Base-by-base conservation (phyloP, 2,329 filamentous ascomycete genomes). In the Fusarium sp. region DNA sequence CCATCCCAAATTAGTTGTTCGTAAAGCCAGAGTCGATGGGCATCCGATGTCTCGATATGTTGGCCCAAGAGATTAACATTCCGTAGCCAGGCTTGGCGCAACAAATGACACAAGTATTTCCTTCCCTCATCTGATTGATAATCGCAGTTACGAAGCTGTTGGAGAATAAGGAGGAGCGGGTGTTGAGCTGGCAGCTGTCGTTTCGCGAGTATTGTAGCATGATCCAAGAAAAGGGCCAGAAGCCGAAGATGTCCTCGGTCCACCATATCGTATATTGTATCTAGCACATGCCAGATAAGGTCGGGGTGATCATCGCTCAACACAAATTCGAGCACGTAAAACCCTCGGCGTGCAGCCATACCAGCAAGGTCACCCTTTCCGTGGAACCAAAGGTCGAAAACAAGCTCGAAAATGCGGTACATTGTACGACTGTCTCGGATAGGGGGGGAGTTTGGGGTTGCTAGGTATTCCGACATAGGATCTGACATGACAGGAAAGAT, bases 1-100 rank as follows among this genome's bases (percentile, higher is more conserved):
- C 81, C 82, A 61, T 83, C 82, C 82, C 82, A 83, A 11, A 83
- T 83, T 18, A 83, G 68, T 65, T 83, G 82, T 65, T 83, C 82
- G 63, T 83, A 83, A 49, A 82, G 80, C 82, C 82, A 83, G 9
- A 83, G 76, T 31, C 79, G 79, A 41, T 78, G 78, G 12, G 79
- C 66, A 22, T 78, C 74, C 14, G 75, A 76, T 4, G 79, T 75
- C 17, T 78, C 78, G 38, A 83, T 80, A 36, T 79, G 78, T 35
- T 78, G 75, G 17, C 79, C 74, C 31, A 83, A 72, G 9, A 83
- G 66, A 63, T 82, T 77, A 18, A 82, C 81, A 49, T 83, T 83
- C n/a, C 80, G 77, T 44, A 82, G 64, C 82, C 82, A 83, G 11
- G 82, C 82, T 64, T 81, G 78, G 36, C 80, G 79, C 45, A 83